Evolutionary conservation across 1,139 yeast species (phyloP), one percentile per base, ranked within the genome.

Genomic region (Magnusiomyces fungicola): DNA sequence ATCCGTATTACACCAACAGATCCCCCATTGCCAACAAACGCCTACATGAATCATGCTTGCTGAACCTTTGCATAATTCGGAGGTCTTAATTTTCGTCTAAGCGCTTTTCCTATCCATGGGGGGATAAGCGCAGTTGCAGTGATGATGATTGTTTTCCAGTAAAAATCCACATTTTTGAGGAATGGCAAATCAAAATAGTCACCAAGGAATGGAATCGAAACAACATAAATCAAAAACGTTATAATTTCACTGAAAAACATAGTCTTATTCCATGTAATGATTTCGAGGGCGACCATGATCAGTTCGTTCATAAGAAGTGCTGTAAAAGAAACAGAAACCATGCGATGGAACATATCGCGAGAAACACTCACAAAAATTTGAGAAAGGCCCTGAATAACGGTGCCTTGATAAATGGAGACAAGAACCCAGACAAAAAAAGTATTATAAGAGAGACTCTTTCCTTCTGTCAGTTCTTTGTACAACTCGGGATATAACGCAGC

Each of bases 21-120:
- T n/a, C n/a, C n/a, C n/a, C n/a, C n/a, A n/a, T n/a, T n/a, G n/a
- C n/a, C n/a, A n/a, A n/a, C n/a, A n/a, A n/a, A n/a, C n/a, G n/a
- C n/a, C n/a, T n/a, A n/a, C n/a, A n/a, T n/a, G n/a, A n/a, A n/a
- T 32, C 16, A 67, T 37, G 69, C 80, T 55, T 83, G 94, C 65
- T 87, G 97, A 46, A 92, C 97, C 64, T 92, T 92, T n/a, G 97
- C 97, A 66, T 94, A 92, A 63, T 86, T 89, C 38, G 98, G 98
- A 7, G 98, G 98, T 56, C 89, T 79, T 51, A 94, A 67, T 56
- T 74, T 79, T 55, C 96, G 75, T 61, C 83, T 80, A 25, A 90
- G 69, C 5, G 86, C 74, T 64, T 86, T 86, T 3, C 81, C 81
- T 2, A 84, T 69, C 96, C 96, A 90, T 1, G 94, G 95, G 1